These are phyloP conservation scores for Zelonia costaricensis DNA, from an alignment of 208 protist genomes.

Conservation along the genomic window DNA sequence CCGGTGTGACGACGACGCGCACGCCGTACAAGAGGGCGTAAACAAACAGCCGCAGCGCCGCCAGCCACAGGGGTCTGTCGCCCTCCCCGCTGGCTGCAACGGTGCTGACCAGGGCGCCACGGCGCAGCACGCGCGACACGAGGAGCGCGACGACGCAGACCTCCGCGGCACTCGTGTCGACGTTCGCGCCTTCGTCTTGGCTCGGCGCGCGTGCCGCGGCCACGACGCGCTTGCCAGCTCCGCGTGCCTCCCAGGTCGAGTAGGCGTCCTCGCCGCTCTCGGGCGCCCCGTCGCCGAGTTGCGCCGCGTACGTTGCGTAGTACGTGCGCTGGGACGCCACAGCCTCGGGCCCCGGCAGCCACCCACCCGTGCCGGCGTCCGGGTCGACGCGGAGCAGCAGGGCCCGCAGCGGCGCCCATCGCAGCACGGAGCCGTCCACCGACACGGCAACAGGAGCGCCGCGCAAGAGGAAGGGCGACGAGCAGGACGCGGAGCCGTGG, in stretches of 20 bases:
- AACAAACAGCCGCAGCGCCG: conserved; percentile 42
- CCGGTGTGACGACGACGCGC: conserved; percentile 50
- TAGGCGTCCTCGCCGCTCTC: conserved; percentile 3
- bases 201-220: not conserved
- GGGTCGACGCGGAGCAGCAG: conserved; percentile 62
- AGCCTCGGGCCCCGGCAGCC: conserved; percentile 42
- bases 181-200: too few relatives aligned
- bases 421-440: not conserved
- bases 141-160: conserved; percentile 4
- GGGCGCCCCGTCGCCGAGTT: not conserved
- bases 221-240: conserved; percentile 7
- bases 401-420: conserved; percentile 22
- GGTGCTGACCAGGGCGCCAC: not conserved
- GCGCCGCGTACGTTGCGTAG: conserved; percentile 21
- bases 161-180: not conserved
- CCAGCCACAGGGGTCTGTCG: conserved; percentile 15
- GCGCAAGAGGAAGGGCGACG: conserved; percentile 18
- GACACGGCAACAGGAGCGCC: not conserved
- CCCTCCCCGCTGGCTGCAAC: not conserved
- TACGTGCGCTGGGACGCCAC: conserved; percentile 33
- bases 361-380: conserved; percentile 44
- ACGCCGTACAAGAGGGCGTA: conserved; percentile 43
- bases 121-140: conserved; percentile 2
- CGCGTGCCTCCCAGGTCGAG: conserved; percentile 6
- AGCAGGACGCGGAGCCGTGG: not conserved